phyloP scores from a whole-genome alignment of 139 green algal species.

The Chlorella sp. region DNA sequence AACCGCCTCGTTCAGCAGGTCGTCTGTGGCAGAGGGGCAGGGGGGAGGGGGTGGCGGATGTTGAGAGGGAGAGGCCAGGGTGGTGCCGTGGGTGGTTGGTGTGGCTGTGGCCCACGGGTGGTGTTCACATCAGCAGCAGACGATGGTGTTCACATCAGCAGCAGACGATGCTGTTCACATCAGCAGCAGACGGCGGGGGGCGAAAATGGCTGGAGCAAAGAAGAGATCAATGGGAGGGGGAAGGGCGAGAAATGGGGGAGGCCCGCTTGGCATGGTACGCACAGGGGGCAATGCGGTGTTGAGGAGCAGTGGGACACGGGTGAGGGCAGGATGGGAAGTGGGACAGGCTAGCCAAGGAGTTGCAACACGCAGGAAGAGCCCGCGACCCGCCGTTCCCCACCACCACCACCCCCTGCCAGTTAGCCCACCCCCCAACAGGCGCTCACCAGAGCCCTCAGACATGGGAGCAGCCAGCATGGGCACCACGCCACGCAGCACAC shows the following conservation, averaged over 20 bases:
- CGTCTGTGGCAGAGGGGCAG: neutral
- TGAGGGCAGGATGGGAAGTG: neutral
- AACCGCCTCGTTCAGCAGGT: conserved; percentile 29
- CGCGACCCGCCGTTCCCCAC: neutral
- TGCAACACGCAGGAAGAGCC: neutral
- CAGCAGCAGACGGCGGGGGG: no score
- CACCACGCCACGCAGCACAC: conserved; percentile 42
- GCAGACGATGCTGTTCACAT: no score
- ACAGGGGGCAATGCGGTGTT: neutral
- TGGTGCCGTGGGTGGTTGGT: no score
- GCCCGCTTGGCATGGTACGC: neutral
- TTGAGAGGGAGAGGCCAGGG: neutral
- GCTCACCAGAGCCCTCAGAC: conserved; percentile 32
- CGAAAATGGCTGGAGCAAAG: neutral
- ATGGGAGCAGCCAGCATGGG: conserved; percentile 68
- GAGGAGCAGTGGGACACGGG: neutral
- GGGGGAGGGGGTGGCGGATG: neutral
- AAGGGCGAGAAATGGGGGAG: neutral
- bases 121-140: neutral
- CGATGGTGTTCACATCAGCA: no score
- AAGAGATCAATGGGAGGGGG: neutral
- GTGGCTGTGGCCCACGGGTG: no score
- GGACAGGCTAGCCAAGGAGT: neutral
- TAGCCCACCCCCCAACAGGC: neutral
- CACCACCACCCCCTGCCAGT: neutral